Base-by-base conservation (phyloP, 1,284 basidiomycete genomes). In the Phellinidium pouzarii region DNA sequence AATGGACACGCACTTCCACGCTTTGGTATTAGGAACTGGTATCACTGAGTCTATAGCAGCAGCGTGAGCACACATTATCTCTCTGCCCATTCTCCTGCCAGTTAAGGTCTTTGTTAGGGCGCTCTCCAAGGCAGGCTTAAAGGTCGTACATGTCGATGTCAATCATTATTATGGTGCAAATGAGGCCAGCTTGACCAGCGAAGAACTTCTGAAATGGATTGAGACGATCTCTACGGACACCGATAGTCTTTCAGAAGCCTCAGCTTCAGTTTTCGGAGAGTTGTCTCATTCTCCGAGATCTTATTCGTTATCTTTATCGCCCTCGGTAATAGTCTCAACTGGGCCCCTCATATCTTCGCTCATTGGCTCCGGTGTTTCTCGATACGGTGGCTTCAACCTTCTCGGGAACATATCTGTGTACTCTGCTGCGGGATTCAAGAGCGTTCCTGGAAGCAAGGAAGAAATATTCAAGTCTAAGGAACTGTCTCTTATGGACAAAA, bases 371-470 rank as follows among this genome's bases (percentile, higher is more conserved):
- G 90, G 92, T 26, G 94, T 98, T 4, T 80, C 91, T 7, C 84
- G 86, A 50, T 98, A 99, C 63, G 89, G 92, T 27, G 87, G 85
- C 2, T 98, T 96, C 66, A 83, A 87, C 47, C 75, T 97, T 1
- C 73, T 98, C n/a, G 90, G 93, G 51, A 77, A 77, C 6, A 75
- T 92, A 8, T 79, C 74, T 8, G 71, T 94, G 17, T 87, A 80
- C 11, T 62, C 68, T 1, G 64, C 69, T 11, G 70, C 68, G 5
- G 62, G 59, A 40, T 70, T 87, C 36, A 78, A 77, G 59, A 75
- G 71, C 44, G 94, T 98, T 0, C 95, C 95, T 0, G 83, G 85
- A 25, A 90, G 82, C 70, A 98, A 97, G 66, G 93, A 95, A 67
- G 90, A 93, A 56, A 80, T 99, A 20, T 97, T 99, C 77, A 93